Percentiles rank a stretch among this genome's conserved stretches.
phyloP scores from a whole-genome alignment of 345 rosid species.

The Pseudoturritis turrita region DNA sequence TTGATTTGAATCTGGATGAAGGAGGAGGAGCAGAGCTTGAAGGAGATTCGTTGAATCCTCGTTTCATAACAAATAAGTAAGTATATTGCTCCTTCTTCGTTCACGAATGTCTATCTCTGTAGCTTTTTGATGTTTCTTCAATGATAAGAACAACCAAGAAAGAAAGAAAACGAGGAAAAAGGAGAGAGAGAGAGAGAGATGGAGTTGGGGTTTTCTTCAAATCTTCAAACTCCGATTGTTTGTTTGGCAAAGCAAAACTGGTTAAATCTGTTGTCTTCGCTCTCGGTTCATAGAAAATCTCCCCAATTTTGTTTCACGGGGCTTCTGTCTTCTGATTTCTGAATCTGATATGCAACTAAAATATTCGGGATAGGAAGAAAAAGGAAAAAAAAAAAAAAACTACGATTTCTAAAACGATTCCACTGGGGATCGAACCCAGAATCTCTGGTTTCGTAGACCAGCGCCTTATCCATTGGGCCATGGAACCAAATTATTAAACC shows the following conservation, averaged over 20 bases:
- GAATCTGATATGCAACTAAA: neutral
- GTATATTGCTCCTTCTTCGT: neutral
- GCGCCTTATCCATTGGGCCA: slow-evolving; percentile 83
- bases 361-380: neutral
- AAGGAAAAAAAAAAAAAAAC: neutral
- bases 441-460: slow-evolving; percentile 91
- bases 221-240: neutral
- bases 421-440: slow-evolving; percentile 92
- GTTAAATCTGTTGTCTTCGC: neutral
- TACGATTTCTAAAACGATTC: too few species aligned
- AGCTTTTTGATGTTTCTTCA: slow-evolving; percentile 2
- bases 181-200: neutral
- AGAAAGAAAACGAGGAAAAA: neutral
- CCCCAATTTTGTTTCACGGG: neutral
- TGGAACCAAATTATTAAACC: too few species aligned
- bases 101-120: neutral
- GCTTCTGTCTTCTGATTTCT: slow-evolving; percentile 17
- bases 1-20: slow-evolving; percentile 54
- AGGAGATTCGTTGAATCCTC: slow-evolving; percentile 62
- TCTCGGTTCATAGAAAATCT: neutral
- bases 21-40: slow-evolving; percentile 64
- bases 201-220: neutral
- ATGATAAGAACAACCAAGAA: neutral
- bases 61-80: slow-evolving; percentile 47
- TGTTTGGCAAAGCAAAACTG: neutral